Base-by-base conservation (phyloP, 1,139 yeast species). In the Scheffersomyces segobiensis region DNA sequence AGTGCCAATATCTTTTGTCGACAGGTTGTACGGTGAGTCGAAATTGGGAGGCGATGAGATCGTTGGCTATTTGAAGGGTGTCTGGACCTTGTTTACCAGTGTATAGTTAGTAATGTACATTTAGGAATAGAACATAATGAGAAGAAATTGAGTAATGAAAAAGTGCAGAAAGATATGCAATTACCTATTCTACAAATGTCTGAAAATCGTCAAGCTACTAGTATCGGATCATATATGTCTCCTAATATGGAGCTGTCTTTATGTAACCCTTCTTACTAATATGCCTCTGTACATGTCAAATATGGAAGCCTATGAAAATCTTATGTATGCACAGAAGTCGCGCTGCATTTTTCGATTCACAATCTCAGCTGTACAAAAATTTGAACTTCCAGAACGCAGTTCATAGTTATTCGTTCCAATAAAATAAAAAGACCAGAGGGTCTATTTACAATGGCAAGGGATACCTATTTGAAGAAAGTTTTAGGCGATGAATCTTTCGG, bases 21-120 rank as follows among this genome's bases (percentile, higher is more conserved):
- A 89, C 73, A 83, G 96, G 71, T 80, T 89, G 63, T 89, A 89
- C 67, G 96, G 96, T 53, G 95, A 89, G 73, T 82, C 88, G 65
- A 89, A 89, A 73, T 84, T 89, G 63, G 95, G 96, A 32, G 93
- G 95, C 48, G 91, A 88, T 70, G 96, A 89, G 73, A 89, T 89
- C 64, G 88, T 89, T 53, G 91, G 89, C 62, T 89, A 89, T 71
- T 82, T 87, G 71, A 87, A 87, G 74, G 95, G 89, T 59, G 90
- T 89, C 18, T 88, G 91, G 91, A 77, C 81, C 54, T 80, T 89
- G 66, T 89, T 88, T 66, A 84, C 87, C 49, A 79, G 83, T 64
- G 89, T 88, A 60, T 88, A 78, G 61, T 18, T 51, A 18, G 49
- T 19, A 32, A 14, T 32, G 42, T 32, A 32, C 17, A 24, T 24